phyloP scores from a whole-genome alignment of 345 rosid species.

The Syzygium aqueum region DNA sequence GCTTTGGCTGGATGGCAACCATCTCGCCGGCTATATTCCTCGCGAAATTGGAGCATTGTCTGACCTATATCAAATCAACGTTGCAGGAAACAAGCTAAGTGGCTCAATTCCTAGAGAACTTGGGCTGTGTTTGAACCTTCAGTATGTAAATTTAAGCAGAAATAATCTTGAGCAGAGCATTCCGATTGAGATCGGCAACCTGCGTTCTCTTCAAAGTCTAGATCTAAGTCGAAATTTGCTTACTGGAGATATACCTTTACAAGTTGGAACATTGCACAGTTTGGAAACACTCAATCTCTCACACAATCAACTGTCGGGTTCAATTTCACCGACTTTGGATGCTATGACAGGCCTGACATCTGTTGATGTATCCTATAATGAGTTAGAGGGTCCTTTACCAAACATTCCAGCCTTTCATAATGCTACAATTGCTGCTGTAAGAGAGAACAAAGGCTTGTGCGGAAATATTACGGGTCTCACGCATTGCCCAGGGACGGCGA shows the following conservation, averaged over 20 bases:
- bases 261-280: background rate
- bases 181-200: background rate
- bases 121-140: background rate
- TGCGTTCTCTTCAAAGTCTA: background rate
- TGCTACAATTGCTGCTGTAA: background rate
- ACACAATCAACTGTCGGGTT: background rate
- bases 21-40: constrained; percentile 4
- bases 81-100: background rate
- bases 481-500: background rate
- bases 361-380: constrained; percentile 19
- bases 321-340: constrained; percentile 2
- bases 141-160: background rate
- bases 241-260: background rate
- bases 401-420: constrained; percentile 13
- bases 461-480: constrained; percentile 2
- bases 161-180: background rate
- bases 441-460: constrained; percentile 12
- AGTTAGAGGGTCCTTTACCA: constrained; percentile 25
- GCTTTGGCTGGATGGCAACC: background rate
- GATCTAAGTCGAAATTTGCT: background rate
- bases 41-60: background rate
- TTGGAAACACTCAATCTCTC: constrained; percentile 1
- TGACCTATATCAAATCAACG: background rate
- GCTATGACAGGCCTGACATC: background rate
- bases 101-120: background rate